Conservation (phyloP, 1,284 basidiomycete genomes). For the Coriolopsis trogii region DNA sequence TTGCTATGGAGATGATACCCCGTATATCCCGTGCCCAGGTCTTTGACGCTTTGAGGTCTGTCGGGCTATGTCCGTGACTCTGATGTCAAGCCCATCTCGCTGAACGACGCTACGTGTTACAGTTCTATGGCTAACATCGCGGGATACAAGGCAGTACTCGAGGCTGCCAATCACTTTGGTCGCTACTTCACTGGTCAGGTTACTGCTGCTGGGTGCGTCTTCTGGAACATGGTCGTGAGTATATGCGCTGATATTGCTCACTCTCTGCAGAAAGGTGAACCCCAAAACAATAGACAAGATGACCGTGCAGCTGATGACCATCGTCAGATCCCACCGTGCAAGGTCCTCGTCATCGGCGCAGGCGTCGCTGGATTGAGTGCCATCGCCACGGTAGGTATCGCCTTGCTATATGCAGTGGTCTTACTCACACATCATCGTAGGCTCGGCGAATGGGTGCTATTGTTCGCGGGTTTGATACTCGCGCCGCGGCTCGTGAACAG, state of each 20-base stretch:
- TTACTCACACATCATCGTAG: conserved; percentile 36
- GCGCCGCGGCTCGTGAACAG: conserved; percentile 82
- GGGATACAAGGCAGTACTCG: conserved; percentile 86
- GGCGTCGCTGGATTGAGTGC: conserved; percentile 87
- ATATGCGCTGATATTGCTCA: background rate
- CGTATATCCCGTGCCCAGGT: conserved; percentile 86
- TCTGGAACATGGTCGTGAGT: background rate
- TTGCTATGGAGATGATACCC: conserved; percentile 87
- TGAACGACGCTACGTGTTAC: background rate
- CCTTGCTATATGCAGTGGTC: background rate
- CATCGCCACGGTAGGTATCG: conserved; percentile 69
- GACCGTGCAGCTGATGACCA: too few species aligned
- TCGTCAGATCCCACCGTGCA: conserved; percentile 79
- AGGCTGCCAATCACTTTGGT: conserved; percentile 86
- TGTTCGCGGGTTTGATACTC: conserved; percentile 84
- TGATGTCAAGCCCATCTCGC: background rate
- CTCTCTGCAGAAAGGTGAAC: conserved; percentile 23
- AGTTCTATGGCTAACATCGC: conserved; percentile 92
- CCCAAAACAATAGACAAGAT: too few species aligned
- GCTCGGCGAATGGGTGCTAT: conserved; percentile 83
- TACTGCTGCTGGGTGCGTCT: conserved; percentile 80
- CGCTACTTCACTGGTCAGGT: conserved; percentile 87
- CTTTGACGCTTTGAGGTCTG: conserved; percentile 80
- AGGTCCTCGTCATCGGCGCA: conserved; percentile 84
- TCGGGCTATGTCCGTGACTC: background rate